These are phyloP conservation scores for Pyrenochaeta sp. DNA, from an alignment of 2,329 filamentous ascomycete genomes.

Conservation along the genomic window DNA sequence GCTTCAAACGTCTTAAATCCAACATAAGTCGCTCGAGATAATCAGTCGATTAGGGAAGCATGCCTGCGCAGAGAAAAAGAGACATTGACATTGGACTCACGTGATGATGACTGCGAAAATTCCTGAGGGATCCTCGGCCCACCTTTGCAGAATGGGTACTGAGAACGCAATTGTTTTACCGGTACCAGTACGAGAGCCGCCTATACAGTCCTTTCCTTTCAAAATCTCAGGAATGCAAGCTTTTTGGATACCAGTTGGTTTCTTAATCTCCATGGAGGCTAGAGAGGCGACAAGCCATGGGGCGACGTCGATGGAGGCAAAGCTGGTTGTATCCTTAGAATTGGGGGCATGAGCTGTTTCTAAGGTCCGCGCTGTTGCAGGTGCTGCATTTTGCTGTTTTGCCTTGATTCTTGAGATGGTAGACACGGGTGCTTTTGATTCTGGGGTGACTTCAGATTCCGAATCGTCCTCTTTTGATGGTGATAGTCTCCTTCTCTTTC, in stretches of 20 bases:
- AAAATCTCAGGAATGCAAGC: constrained; percentile 92
- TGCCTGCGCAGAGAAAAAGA: too few relatives aligned
- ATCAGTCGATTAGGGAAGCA: too few relatives aligned
- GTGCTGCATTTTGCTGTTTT: constrained; percentile 26
- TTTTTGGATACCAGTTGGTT: constrained; percentile 91
- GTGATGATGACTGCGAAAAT: constrained; percentile 92
- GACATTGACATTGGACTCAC: constrained; percentile 55
- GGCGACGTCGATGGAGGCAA: constrained; percentile 74
- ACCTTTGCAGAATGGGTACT: constrained; percentile 90
- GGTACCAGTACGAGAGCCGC: constrained; percentile 91
- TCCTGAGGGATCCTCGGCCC: constrained; percentile 89
- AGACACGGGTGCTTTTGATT: constrained; percentile 18
- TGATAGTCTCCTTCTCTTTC: constrained; percentile 48
- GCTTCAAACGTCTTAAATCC: too few relatives aligned
- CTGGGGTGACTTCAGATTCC: constrained; percentile 21
- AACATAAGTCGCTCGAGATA: too few relatives aligned
- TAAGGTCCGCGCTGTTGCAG: constrained; percentile 7
- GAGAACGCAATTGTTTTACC: constrained; percentile 98
- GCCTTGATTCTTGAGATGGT: constrained; percentile 47
- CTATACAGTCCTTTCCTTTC: constrained; percentile 88
- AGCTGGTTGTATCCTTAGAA: constrained; percentile 62
- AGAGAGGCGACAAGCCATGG: constrained; percentile 91
- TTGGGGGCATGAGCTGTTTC: constrained; percentile 7
- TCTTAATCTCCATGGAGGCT: constrained; percentile 77
- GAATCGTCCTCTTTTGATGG: constrained; percentile 19